Percentiles rank a stretch among this genome's conserved stretches.
These are phyloP conservation scores for Fraxinus pennsylvanica DNA, from an alignment of 257 asterid species.

Conservation along the genomic window DNA sequence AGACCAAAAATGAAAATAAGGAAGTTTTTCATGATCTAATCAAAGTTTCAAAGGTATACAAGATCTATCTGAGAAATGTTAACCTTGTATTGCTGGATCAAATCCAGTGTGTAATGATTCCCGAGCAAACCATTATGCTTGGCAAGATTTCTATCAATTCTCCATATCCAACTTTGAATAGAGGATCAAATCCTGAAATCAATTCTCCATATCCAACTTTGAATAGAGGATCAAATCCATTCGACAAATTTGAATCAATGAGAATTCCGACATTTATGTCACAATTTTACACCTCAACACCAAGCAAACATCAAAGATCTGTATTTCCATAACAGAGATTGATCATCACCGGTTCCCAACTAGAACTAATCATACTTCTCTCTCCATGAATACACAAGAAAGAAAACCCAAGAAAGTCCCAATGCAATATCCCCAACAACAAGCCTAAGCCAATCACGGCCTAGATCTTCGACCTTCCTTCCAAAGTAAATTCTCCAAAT, in stretches of 20 bases:
- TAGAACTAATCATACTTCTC: slow-evolving; percentile 76
- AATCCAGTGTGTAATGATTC: slow-evolving; percentile 9
- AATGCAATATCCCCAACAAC: slow-evolving; percentile 74
- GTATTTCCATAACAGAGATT: not conserved
- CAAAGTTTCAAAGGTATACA: slow-evolving; percentile 23
- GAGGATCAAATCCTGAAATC: too few relatives aligned
- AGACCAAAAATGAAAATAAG: slow-evolving; percentile 6
- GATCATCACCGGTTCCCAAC: not conserved
- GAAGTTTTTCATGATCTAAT: slow-evolving; percentile 26
- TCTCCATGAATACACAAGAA: slow-evolving; percentile 83
- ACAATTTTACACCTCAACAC: not conserved
- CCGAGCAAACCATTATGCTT: slow-evolving; percentile 4
- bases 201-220: slow-evolving; percentile 2
- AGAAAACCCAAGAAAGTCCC: slow-evolving; percentile 81
- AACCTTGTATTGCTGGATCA: slow-evolving; percentile 2
- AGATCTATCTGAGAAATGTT: slow-evolving; percentile 24
- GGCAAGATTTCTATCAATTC: slow-evolving; percentile 2
- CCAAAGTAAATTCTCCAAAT: slow-evolving; percentile 84
- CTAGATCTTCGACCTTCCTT: slow-evolving; percentile 79
- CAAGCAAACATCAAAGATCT: slow-evolving; percentile 13
- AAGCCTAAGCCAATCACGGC: slow-evolving; percentile 82
- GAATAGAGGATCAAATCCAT: slow-evolving; percentile 10
- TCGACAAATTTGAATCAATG: not conserved
- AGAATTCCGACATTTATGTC: slow-evolving; percentile 7
- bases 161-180: slow-evolving; percentile 1